Percentiles rank a stretch among this genome's conserved stretches.
These are phyloP conservation scores for Penicillium vulpinum DNA, from an alignment of 2,329 filamentous ascomycete genomes.

Conservation along the genomic window DNA sequence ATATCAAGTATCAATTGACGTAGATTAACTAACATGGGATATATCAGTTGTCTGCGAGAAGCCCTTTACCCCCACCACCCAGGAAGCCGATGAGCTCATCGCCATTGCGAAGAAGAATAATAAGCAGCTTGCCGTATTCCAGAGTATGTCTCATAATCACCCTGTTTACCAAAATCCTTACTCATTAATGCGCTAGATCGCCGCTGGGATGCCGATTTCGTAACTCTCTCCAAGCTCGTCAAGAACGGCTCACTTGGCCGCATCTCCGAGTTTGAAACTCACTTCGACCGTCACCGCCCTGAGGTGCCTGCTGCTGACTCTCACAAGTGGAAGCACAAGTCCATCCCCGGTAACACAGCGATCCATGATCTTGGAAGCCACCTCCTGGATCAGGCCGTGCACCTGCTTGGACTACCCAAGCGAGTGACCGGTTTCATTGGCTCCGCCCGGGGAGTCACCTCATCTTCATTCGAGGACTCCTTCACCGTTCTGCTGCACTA, in stretches of 20 bases:
- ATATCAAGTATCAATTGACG: no score
- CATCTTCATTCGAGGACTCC: constrained; percentile 48
- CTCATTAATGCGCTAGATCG: constrained; percentile 50
- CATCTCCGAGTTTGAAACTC: constrained; percentile 75
- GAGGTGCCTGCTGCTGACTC: constrained; percentile 48
- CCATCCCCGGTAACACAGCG: constrained; percentile 65
- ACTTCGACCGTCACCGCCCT: constrained; percentile 74
- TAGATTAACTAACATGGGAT: neutral
- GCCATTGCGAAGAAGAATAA: constrained; percentile 54
- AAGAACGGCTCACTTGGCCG: constrained; percentile 63
- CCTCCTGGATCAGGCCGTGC: constrained; percentile 71
- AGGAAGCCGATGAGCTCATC: constrained; percentile 66
- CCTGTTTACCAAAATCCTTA: neutral
- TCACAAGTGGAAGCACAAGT: constrained; percentile 66
- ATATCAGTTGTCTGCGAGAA: constrained; percentile 71
- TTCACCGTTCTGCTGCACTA: constrained; percentile 68
- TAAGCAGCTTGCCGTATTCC: constrained; percentile 66
- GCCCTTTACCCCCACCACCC: constrained; percentile 72
- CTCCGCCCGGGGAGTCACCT: constrained; percentile 64
- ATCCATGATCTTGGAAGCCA: constrained; percentile 76
- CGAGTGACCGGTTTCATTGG: constrained; percentile 67
- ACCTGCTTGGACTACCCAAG: constrained; percentile 68
- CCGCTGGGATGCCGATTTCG: constrained; percentile 75
- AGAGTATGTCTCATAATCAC: constrained; percentile 51
- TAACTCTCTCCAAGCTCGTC: constrained; percentile 66